These are phyloP conservation scores for Pisolithus microcarpus DNA, from an alignment of 768 basidiomycete species.

Conservation along the genomic window DNA sequence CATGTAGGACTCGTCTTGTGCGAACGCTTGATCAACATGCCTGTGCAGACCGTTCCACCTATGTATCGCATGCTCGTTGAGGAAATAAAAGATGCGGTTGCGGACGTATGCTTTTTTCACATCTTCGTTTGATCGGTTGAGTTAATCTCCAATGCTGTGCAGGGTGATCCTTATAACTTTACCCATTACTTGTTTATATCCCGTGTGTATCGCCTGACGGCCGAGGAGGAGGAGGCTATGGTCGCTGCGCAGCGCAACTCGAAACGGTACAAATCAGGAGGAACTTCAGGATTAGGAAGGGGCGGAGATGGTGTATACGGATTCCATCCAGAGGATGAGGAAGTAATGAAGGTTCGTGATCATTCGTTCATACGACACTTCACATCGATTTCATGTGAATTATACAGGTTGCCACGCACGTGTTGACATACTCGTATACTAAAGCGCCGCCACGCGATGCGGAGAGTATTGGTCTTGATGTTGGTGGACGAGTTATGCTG, in stretches of 20 bases:
- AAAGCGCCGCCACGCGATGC: conserved; percentile 46
- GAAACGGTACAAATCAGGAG: conserved; percentile 31
- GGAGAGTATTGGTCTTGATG: conserved; percentile 69
- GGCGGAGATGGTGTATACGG: conserved; percentile 50
- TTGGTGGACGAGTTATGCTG: conserved; percentile 59
- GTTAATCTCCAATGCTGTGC: conserved; percentile 10
- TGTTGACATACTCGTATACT: conserved; percentile 38
- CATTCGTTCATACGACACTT: neutral
- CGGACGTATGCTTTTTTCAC: conserved; percentile 44
- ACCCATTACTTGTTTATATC: conserved; percentile 72
- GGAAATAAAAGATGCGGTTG: conserved; percentile 69
- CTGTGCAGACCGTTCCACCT: conserved; percentile 84
- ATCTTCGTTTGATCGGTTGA: neutral
- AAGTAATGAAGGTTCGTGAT: conserved; percentile 51
- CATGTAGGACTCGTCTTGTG: conserved; percentile 81
- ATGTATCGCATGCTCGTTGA: conserved; percentile 86
- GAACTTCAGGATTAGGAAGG: conserved; percentile 15
- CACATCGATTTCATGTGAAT: neutral
- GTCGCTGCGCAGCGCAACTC: conserved; percentile 34
- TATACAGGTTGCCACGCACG: conserved; percentile 17
- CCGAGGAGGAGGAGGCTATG: conserved; percentile 54
- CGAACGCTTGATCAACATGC: conserved; percentile 92
- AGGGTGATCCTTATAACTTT: conserved; percentile 63
- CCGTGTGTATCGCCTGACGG: conserved; percentile 66
- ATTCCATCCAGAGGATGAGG: conserved; percentile 85